These are phyloP conservation scores for Candida sanyaensis DNA, from an alignment of 1,139 yeast genomes.

Conservation along the genomic window DNA sequence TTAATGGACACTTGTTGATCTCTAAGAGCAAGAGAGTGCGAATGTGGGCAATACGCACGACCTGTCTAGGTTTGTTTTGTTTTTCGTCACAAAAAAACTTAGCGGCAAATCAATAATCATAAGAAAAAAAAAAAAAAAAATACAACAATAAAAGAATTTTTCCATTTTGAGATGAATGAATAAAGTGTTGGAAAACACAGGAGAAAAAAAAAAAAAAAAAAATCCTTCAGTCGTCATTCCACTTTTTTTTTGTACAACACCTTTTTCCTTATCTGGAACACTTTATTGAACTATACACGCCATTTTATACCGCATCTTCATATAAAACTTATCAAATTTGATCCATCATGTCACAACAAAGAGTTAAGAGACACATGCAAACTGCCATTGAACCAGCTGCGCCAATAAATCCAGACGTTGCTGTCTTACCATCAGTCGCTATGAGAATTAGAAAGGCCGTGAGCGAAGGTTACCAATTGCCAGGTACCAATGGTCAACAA, in stretches of 20 bases:
- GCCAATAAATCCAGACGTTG: slow-evolving; percentile 11
- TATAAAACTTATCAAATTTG: neutral
- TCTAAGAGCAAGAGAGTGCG: slow-evolving; percentile 5
- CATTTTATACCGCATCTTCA: neutral
- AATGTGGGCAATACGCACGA: neutral
- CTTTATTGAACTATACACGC: slow-evolving; percentile 1
- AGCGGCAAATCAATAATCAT: neutral
- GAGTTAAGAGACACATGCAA: slow-evolving; percentile 16
- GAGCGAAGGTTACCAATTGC: slow-evolving; percentile 55
- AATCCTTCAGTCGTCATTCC: slow-evolving; percentile 3
- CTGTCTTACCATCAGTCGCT: slow-evolving; percentile 55
- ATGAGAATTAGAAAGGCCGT: slow-evolving; percentile 73
- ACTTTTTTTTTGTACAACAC: slow-evolving; percentile 2
- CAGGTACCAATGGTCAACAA: slow-evolving; percentile 17
- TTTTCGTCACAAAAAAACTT: neutral
- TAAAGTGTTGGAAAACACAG: neutral
- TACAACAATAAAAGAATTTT: neutral
- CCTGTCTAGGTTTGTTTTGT: neutral
- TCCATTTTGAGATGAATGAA: neutral
- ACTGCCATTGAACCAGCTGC: slow-evolving; percentile 7
- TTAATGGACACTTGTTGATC: neutral
- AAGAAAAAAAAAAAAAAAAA: neutral
- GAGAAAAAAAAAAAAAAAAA: neutral
- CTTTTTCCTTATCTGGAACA: neutral
- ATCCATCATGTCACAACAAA: slow-evolving; percentile 10